phyloP scores from a whole-genome alignment of 148 eudicot genomes.

The Selenicereus undatus region DNA sequence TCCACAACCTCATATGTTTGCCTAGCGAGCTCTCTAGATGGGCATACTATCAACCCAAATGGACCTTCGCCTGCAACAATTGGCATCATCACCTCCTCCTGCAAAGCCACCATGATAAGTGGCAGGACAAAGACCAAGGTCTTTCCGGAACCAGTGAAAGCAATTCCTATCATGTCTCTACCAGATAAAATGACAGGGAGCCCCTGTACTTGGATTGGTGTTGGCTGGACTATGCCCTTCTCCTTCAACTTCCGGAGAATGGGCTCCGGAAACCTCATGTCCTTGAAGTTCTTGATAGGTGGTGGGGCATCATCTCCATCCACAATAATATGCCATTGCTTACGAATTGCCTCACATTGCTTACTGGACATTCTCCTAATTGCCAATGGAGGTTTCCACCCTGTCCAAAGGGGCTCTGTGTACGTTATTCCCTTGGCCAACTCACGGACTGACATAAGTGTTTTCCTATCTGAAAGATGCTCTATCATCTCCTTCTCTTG shows the following conservation, averaged over 20 bases:
- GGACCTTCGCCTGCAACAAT: slow-evolving; percentile 81
- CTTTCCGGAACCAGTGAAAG: slow-evolving; percentile 88
- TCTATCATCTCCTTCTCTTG: slow-evolving; percentile 91
- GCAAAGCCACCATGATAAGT: slow-evolving; percentile 75
- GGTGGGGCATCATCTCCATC: slow-evolving; percentile 84
- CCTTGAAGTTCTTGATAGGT: slow-evolving; percentile 82
- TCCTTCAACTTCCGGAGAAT: slow-evolving; percentile 47
- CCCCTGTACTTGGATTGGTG: slow-evolving; percentile 87
- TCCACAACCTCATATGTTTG: slow-evolving; percentile 80
- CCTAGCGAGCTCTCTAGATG: slow-evolving; percentile 89
- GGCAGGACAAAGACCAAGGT: slow-evolving; percentile 83
- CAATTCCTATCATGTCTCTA: slow-evolving; percentile 89
- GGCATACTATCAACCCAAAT: slow-evolving; percentile 75
- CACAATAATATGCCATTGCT: slow-evolving; percentile 84
- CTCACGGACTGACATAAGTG: slow-evolving; percentile 79
- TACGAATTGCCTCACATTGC: slow-evolving; percentile 52
- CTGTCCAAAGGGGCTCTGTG: slow-evolving; percentile 64
- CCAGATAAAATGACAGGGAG: slow-evolving; percentile 80
- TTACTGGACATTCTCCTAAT: slow-evolving; percentile 60
- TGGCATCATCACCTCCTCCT: slow-evolving; percentile 89
- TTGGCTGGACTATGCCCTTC: slow-evolving; percentile 74
- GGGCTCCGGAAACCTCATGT: slow-evolving; percentile 77
- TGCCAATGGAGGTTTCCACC: slow-evolving; percentile 67
- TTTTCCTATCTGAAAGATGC: slow-evolving; percentile 65
- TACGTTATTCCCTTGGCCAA: slow-evolving; percentile 85